Percentiles rank a stretch among this genome's conserved stretches.
Evolutionary conservation across 106 monocot genomes (phyloP).

Genomic region (Chionographis japonica): DNA sequence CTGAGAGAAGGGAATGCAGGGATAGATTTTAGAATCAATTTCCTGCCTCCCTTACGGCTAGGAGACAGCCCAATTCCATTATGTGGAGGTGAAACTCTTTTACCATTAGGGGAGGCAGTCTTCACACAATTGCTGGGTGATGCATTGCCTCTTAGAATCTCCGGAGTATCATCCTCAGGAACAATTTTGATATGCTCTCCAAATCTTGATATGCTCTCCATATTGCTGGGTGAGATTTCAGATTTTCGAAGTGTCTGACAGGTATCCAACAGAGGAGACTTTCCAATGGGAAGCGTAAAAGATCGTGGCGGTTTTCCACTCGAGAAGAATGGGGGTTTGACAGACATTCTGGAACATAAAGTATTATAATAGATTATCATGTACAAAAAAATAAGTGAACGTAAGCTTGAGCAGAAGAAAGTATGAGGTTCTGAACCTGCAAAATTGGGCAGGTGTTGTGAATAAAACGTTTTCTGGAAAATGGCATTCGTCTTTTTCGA

Average conservation of each 20-base stretch:
- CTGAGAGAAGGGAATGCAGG: conserved; percentile 78
- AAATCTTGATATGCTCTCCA: neutral
- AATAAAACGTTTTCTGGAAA: conserved; percentile 25
- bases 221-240: conserved; percentile 9
- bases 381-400: neutral
- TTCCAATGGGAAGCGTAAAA: conserved; percentile 18
- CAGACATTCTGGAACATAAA: conserved; percentile 22
- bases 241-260: conserved; percentile 28
- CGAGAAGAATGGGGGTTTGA: conserved; percentile 36
- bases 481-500: conserved; percentile 22
- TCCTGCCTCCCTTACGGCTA: conserved; percentile 58
- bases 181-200: conserved; percentile 12
- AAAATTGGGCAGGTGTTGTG: conserved; percentile 39
- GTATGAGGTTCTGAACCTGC: conserved; percentile 41
- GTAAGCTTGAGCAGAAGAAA: neutral
- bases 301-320: conserved; percentile 64
- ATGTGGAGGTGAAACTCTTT: conserved; percentile 75
- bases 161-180: conserved; percentile 47
- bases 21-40: conserved; percentile 77
- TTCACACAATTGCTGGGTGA: conserved; percentile 55
- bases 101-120: conserved; percentile 69
- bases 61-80: conserved; percentile 37
- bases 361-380: neutral
- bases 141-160: conserved; percentile 21
- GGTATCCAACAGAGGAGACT: conserved; percentile 20